Conservation (phyloP, 2,329 filamentous ascomycete species). For the Keithomyces neogunnii region DNA sequence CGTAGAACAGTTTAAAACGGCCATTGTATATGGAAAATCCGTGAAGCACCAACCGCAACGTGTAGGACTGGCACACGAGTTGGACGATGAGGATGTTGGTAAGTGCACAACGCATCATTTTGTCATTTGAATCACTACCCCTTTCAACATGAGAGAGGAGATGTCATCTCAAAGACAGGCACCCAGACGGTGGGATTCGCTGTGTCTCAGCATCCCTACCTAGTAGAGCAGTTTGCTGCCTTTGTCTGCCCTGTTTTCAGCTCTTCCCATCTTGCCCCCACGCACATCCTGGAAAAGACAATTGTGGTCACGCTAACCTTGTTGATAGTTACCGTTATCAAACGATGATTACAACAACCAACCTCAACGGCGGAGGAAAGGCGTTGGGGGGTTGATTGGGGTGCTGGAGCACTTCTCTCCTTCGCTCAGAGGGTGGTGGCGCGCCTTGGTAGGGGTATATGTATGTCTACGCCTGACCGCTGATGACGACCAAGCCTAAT, state of each 20-base stretch:
- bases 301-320: conserved; percentile 7
- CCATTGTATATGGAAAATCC: conserved; percentile 93
- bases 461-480: conserved; percentile 3
- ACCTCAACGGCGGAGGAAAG: conserved; percentile 3
- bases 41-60: conserved; percentile 98
- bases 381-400: conserved; percentile 8
- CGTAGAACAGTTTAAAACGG: conserved; percentile 88
- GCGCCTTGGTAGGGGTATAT: neutral
- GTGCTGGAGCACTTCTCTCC: neutral
- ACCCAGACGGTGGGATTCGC: neutral
- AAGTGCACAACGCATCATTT: conserved; percentile 28
- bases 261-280: neutral
- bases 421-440: conserved; percentile 2
- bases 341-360: conserved; percentile 41
- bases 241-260: conserved; percentile 4
- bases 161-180: no score
- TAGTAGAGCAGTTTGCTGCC: no score
- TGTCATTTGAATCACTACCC: neutral
- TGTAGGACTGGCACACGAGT: conserved; percentile 82
- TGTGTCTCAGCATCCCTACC: neutral
- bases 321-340: conserved; percentile 48
- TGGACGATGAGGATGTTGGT: conserved; percentile 97
- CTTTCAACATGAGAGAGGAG: no score
- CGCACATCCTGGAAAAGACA: neutral
- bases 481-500: neutral